Base-by-base conservation (phyloP, 2,329 filamentous ascomycete species). In the Blumeriella jaapii region DNA sequence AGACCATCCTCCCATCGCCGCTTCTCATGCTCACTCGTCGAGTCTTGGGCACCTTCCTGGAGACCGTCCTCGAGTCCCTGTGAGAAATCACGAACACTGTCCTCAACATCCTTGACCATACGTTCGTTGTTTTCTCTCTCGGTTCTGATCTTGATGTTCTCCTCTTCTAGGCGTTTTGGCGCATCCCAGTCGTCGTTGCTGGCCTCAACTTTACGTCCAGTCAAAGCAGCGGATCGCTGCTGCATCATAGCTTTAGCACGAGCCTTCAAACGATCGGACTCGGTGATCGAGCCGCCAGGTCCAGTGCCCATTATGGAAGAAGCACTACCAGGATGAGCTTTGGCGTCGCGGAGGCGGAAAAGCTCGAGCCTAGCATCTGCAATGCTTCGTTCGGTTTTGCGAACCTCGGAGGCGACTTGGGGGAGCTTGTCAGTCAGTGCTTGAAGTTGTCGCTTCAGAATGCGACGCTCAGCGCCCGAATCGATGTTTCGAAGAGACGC, bases 231-330 rank as follows among this genome's bases (percentile, higher is more conserved):
- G 48, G 91, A 87, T 40, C 91, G 81, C 53, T 94, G 87, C 62
- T 96, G 89, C 91, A 98, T 98, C 77, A 95, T 93, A 24, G 89
- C 89, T 62, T 87, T 93, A 19, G 91, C 89, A 48, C 87, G 77
- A 22, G 91, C 91, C 64, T 95, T 96, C 47, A 96, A 73, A 35
- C 89, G 77, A 60, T 98, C 91, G 3, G 85, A 82, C 60, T 98
- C 91, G 0, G 91, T 98, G 26, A 98, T 75, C 28, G 75, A 63
- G 34, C 91, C 91, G 27, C 89, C 89, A 39, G 87, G 89, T 7
- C 91, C 91, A 42, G 89, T 96, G 29, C 91, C 91, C 40, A 96
- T 74, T 44, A 98, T 85, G 18, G 78, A 70, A 13, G 81, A 68
- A 7, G 84, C 79, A 53, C 81, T 84, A 45, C 77, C 72, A 3